These are phyloP conservation scores for Periconia digitata DNA, from an alignment of 2,329 filamentous ascomycete species.

Conservation along the genomic window DNA sequence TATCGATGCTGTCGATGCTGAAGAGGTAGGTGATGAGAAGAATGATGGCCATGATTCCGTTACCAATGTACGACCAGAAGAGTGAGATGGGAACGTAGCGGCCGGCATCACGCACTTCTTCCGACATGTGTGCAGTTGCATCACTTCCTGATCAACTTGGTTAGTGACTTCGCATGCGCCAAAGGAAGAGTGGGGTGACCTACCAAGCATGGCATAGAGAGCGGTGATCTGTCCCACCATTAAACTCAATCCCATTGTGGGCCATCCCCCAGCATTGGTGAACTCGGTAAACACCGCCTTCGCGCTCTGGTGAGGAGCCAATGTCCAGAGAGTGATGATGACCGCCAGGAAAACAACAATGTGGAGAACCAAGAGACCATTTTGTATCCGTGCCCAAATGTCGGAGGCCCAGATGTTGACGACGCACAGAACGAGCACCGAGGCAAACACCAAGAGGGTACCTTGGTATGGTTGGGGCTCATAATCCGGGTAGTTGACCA, in stretches of 20 bases:
- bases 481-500: conserved; percentile 46
- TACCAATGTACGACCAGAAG: conserved; percentile 40
- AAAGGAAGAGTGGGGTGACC: background rate
- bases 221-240: conserved; percentile 38
- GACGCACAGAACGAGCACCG: conserved; percentile 38
- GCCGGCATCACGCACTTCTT: conserved; percentile 43
- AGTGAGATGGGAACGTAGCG: conserved; percentile 38
- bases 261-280: conserved; percentile 39
- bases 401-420: conserved; percentile 44
- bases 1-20: conserved; percentile 29
- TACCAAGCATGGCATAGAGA: conserved; percentile 28
- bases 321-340: conserved; percentile 33
- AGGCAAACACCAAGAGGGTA: conserved; percentile 50
- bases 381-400: conserved; percentile 2
- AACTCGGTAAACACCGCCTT: conserved; percentile 26
- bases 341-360: conserved; percentile 45
- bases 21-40: conserved; percentile 44
- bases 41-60: conserved; percentile 34
- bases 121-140: conserved; percentile 41
- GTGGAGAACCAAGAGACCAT: conserved; percentile 38
- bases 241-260: conserved; percentile 29
- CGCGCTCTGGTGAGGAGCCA: conserved; percentile 19
- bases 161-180: background rate
- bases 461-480: conserved; percentile 47
- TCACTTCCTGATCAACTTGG: conserved; percentile 21